Conservation (phyloP, 345 rosid genomes). For the Pistacia vera region DNA sequence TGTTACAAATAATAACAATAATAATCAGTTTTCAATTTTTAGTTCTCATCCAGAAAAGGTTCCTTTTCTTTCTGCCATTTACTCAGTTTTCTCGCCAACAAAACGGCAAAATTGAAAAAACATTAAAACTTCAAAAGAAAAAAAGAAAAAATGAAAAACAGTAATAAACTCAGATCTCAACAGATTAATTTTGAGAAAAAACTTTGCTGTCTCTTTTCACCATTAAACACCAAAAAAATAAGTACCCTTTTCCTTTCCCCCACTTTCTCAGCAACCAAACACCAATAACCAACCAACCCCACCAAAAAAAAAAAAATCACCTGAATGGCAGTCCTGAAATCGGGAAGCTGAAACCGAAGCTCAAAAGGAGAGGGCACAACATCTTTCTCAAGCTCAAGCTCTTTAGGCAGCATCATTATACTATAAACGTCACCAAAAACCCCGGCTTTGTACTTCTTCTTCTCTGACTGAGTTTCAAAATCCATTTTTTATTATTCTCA, state of each 20-base stretch:
- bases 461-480: slow-evolving; percentile 55
- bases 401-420: slow-evolving; percentile 65
- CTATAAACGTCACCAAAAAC: slow-evolving; percentile 50
- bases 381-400: slow-evolving; percentile 51
- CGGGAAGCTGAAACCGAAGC: slow-evolving; percentile 65
- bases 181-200: too few relatives aligned
- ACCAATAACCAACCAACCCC: not conserved
- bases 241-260: not conserved
- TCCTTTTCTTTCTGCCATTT: not conserved
- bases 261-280: slow-evolving; percentile 16
- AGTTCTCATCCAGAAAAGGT: not conserved
- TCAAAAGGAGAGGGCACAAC: slow-evolving; percentile 45
- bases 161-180: not conserved
- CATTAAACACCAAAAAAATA: not conserved
- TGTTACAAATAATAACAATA: not conserved
- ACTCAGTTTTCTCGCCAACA: not conserved
- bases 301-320: slow-evolving; percentile 31
- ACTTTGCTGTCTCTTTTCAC: not conserved
- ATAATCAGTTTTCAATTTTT: not conserved
- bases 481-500: slow-evolving; percentile 18
- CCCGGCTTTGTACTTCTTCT: slow-evolving; percentile 42
- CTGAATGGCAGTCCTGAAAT: slow-evolving; percentile 47
- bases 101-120: not conserved
- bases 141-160: not conserved
- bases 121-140: not conserved